A percentile compares a stretch with the other conserved stretches of the same genome.
phyloP scores from a whole-genome alignment of 768 basidiomycete genomes.

The Suillus weaverae region DNA sequence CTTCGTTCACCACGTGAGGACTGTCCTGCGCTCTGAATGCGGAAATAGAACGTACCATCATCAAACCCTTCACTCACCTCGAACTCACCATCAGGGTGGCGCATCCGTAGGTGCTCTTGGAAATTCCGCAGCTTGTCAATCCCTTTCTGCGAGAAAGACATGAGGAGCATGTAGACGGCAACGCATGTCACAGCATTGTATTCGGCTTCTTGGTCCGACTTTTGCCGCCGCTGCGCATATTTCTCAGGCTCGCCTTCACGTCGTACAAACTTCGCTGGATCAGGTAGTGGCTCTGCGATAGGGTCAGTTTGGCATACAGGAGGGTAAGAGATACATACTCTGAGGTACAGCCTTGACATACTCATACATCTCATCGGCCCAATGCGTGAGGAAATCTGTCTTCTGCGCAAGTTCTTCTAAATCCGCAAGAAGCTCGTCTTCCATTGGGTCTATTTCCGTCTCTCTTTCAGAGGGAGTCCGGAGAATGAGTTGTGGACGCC shows the following conservation, averaged over 20 bases:
- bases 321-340: constrained; percentile 50
- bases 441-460: constrained; percentile 61
- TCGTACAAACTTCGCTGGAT: constrained; percentile 72
- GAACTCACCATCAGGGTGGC: constrained; percentile 72
- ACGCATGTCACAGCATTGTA: constrained; percentile 84
- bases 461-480: constrained; percentile 35
- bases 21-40: neutral
- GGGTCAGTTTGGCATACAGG: neutral
- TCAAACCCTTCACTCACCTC: constrained; percentile 79
- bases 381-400: constrained; percentile 88
- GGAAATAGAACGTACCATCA: constrained; percentile 51
- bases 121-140: constrained; percentile 79
- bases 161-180: constrained; percentile 86
- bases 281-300: constrained; percentile 70
- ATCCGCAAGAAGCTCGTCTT: constrained; percentile 76
- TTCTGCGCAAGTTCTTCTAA: constrained; percentile 95
- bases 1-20: constrained; percentile 36
- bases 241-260: constrained; percentile 73
- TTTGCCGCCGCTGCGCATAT: constrained; percentile 64
- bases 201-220: constrained; percentile 78
- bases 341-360: constrained; percentile 83
- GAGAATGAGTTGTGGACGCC: constrained; percentile 54
- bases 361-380: constrained; percentile 94
- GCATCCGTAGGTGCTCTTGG: constrained; percentile 82
- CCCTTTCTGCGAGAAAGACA: constrained; percentile 92